A percentile compares a stretch with the other conserved stretches of the same genome.
phyloP scores from a whole-genome alignment of 2,329 filamentous ascomycete species.

The Seiridium cupressi region DNA sequence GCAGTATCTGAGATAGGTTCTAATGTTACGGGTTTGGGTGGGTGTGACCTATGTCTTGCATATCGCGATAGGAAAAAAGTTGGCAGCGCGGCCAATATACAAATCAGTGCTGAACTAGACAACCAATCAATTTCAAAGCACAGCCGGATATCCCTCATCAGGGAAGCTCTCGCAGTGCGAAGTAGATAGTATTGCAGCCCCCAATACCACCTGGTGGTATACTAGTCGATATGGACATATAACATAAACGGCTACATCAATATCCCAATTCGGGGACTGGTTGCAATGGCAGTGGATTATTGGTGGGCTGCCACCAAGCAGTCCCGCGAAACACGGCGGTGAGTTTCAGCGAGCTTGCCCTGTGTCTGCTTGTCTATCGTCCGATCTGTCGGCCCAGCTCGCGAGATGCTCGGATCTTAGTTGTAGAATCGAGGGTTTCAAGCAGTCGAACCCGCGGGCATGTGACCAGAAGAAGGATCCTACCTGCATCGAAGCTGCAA shows the following conservation, averaged over 20 bases:
- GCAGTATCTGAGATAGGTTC: too few species aligned
- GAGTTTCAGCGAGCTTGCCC: slow-evolving; percentile 20
- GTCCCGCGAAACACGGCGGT: slow-evolving; percentile 19
- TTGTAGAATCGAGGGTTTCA: not conserved
- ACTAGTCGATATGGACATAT: not conserved
- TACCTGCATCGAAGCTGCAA: not conserved
- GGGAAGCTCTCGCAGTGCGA: not conserved
- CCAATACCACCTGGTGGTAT: slow-evolving; percentile 4
- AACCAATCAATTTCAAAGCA: not conserved
- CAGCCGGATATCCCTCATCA: not conserved
- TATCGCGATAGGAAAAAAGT: not conserved
- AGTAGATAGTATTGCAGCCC: not conserved
- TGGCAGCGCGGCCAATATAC: not conserved
- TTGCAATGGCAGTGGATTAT: not conserved
- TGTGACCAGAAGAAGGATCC: not conserved
- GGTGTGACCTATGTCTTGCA: not conserved
- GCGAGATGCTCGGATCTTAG: not conserved
- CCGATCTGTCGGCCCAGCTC: slow-evolving; percentile 1
- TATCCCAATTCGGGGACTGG: not conserved
- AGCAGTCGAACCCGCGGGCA: not conserved
- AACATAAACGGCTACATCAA: not conserved
- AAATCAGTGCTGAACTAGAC: not conserved
- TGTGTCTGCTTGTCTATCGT: slow-evolving; percentile 3
- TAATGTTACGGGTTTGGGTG: too few species aligned
- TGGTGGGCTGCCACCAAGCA: not conserved